phyloP scores from a whole-genome alignment of 2,329 filamentous ascomycete species.

The Xylariaceae sp. region DNA sequence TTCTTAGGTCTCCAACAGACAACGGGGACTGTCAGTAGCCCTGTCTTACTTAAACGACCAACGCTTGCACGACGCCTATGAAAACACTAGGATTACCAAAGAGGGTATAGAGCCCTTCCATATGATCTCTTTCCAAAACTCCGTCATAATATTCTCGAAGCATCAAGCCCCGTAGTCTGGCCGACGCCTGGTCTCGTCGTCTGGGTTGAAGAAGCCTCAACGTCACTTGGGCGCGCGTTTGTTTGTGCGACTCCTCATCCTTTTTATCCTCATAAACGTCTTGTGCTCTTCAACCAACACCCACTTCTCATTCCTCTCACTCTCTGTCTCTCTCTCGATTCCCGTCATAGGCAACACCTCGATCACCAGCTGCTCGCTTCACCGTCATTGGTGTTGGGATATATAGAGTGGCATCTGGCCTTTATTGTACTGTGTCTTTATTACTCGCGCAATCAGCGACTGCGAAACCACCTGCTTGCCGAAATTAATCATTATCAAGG shows the following conservation, averaged over 20 bases:
- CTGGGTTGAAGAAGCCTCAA: conserved; percentile 24
- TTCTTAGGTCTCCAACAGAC: conserved; percentile 23
- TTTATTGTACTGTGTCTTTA: conserved; percentile 30
- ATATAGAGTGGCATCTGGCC: conserved; percentile 38
- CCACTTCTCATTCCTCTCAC: conserved; percentile 22
- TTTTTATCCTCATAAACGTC: conserved; percentile 24
- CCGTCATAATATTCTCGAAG: conserved; percentile 25
- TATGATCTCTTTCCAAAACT: conserved; percentile 23
- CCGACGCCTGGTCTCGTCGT: conserved; percentile 25
- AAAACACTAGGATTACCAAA: conserved; percentile 25
- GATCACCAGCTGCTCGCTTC: conserved; percentile 20
- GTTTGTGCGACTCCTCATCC: conserved; percentile 25
- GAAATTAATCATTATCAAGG: conserved; percentile 1
- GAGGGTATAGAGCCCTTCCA: conserved; percentile 29
- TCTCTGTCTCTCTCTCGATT: conserved; percentile 30
- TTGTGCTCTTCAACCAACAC: conserved; percentile 6
- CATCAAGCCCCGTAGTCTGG: conserved; percentile 30
- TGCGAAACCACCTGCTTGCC: conserved; percentile 5
- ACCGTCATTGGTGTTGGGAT: conserved; percentile 20
- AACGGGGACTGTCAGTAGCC: conserved; percentile 28
- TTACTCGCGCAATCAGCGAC: conserved; percentile 12
- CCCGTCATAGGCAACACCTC: conserved; percentile 11
- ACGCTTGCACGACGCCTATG: conserved; percentile 31
- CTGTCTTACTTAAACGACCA: conserved; percentile 34
- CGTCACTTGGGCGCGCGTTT: conserved; percentile 26